Conservation (phyloP, 805 yeast genomes). For the Ogataea haglerorum region DNA sequence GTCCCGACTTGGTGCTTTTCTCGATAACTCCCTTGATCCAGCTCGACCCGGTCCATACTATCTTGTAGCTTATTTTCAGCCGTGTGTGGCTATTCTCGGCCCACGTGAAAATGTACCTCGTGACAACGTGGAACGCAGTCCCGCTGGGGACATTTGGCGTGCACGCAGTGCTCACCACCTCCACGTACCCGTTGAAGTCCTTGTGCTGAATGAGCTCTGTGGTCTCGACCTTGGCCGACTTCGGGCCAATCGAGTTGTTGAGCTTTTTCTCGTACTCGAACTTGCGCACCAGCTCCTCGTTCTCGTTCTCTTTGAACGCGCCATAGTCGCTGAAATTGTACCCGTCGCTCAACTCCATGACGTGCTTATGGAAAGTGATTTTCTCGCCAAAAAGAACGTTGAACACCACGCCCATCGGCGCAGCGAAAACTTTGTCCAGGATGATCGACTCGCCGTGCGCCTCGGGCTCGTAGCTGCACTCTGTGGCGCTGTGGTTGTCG, state of each 20-base stretch:
- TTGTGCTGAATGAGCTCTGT: constrained; percentile 55
- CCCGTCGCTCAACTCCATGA: constrained; percentile 45
- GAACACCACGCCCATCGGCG: constrained; percentile 76
- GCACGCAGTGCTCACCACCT: constrained; percentile 57
- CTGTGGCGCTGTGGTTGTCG: constrained; percentile 55
- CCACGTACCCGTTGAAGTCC: constrained; percentile 53
- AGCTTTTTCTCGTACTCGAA: constrained; percentile 73
- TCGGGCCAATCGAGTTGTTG: constrained; percentile 86
- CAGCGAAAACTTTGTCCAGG: constrained; percentile 48
- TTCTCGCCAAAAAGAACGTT: constrained; percentile 67
- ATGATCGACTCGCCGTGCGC: constrained; percentile 50
- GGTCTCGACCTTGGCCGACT: constrained; percentile 68
- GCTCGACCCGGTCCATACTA: constrained; percentile 87
- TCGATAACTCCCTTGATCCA: constrained; percentile 93
- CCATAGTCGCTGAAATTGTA: constrained; percentile 41
- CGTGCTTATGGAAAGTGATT: constrained; percentile 36
- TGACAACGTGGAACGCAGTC: constrained; percentile 67
- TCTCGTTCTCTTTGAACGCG: constrained; percentile 34
- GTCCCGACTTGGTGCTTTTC: constrained; percentile 79
- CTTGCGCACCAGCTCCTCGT: constrained; percentile 44
- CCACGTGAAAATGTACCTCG: constrained; percentile 77
- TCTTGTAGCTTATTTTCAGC: constrained; percentile 62
- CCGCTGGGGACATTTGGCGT: constrained; percentile 98
- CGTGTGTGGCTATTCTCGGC: constrained; percentile 56
- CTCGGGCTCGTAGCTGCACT: constrained; percentile 41